phyloP scores from a whole-genome alignment of 2,329 filamentous ascomycete genomes.

The Sporothrix phasma region DNA sequence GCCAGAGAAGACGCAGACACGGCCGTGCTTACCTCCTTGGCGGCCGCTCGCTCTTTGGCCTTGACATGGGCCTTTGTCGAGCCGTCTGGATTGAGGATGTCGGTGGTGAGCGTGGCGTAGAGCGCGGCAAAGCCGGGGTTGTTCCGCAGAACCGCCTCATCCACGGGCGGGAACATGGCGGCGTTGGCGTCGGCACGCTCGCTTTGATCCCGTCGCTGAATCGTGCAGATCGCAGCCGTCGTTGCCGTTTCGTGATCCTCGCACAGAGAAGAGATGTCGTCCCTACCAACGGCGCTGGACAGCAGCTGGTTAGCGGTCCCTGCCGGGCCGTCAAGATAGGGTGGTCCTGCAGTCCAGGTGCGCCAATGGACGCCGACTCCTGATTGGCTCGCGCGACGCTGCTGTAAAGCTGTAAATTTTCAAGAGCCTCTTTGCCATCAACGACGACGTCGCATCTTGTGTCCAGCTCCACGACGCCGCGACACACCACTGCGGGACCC shows the following conservation, averaged over 20 bases:
- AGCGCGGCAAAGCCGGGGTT: constrained; percentile 53
- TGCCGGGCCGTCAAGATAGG: constrained; percentile 4
- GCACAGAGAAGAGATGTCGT: not conserved
- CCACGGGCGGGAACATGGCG: constrained; percentile 48
- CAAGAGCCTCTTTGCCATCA: not conserved
- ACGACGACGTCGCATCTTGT: not conserved
- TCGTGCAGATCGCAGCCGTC: no score
- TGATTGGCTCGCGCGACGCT: not conserved
- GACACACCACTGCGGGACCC: not conserved
- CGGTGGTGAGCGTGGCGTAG: constrained; percentile 44
- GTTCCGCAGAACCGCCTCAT: constrained; percentile 41
- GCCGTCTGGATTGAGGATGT: constrained; percentile 46
- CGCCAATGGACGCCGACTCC: not conserved
- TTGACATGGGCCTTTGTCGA: constrained; percentile 44
- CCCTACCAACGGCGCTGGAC: not conserved
- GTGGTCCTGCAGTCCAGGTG: not conserved
- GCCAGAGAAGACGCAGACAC: no score
- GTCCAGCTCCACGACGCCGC: not conserved
- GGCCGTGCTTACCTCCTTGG: constrained; percentile 35
- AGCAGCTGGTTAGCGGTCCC: not conserved
- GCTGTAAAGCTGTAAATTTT: constrained; percentile 15
- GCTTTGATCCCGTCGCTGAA: no score
- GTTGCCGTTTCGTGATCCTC: not conserved
- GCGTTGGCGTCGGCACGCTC: no score
- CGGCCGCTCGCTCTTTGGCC: constrained; percentile 39